These are phyloP conservation scores for Daucus carota DNA, from an alignment of 129 eudicot species.

Conservation along the genomic window DH1_v3.0 NC_030384.2:36752001-36752500, in stretches of 20 bases:
- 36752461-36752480: constrained; percentile 92
- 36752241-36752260: not conserved
- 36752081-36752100: constrained; percentile 95
- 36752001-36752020: not conserved
- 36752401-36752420: not conserved
- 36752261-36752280: not conserved
- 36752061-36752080: constrained; percentile 88
- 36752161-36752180: not conserved
- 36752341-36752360: no score
- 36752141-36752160: constrained; percentile 72
- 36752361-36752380: not conserved
- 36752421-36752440: not conserved
- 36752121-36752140: constrained; percentile 86
- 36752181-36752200: not conserved
- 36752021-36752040: not conserved
- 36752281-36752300: not conserved
- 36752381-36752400: not conserved
- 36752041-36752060: constrained; percentile 57
- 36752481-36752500: constrained; percentile 85
- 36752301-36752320: not conserved
- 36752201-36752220: not conserved
- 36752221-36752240: not conserved
- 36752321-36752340: not conserved
- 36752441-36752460: constrained; percentile 43
- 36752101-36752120: constrained; percentile 99